phyloP scores from a whole-genome alignment of 2,329 filamentous ascomycete genomes.

The Pseudogymnoascus sp. region DNA sequence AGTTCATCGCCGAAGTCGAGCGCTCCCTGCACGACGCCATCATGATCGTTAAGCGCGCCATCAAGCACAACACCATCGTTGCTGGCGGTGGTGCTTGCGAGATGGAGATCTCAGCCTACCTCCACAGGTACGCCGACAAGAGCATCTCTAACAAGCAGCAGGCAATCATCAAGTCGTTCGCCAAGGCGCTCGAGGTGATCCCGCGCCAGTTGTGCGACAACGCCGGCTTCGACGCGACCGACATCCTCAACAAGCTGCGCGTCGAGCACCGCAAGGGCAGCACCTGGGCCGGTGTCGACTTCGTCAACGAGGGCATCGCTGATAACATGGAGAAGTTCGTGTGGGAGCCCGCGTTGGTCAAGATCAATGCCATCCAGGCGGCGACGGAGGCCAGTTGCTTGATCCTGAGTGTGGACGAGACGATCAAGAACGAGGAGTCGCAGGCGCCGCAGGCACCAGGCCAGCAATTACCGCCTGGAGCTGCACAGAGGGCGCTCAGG shows the following conservation, averaged over 20 bases:
- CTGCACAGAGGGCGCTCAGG: slow-evolving; percentile 79
- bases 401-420: slow-evolving; percentile 95
- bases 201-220: slow-evolving; percentile 97
- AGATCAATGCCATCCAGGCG: slow-evolving; percentile 94
- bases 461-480: slow-evolving; percentile 65
- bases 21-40: slow-evolving; percentile 96
- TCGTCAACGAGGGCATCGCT: slow-evolving; percentile 79
- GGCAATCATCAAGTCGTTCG: slow-evolving; percentile 93
- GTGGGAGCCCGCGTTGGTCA: slow-evolving; percentile 93
- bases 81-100: slow-evolving; percentile 90
- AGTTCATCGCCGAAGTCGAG: slow-evolving; percentile 98
- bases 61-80: slow-evolving; percentile 90
- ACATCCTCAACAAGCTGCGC: slow-evolving; percentile 91
- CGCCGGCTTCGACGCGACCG: slow-evolving; percentile 94
- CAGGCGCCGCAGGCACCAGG: slow-evolving; percentile 72
- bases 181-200: slow-evolving; percentile 93
- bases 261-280: slow-evolving; percentile 93
- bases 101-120: slow-evolving; percentile 93
- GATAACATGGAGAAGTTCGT: slow-evolving; percentile 96
- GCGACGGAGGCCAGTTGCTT: slow-evolving; percentile 92
- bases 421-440: slow-evolving; percentile 96
- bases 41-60: slow-evolving; percentile 98
- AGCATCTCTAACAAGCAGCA: slow-evolving; percentile 94
- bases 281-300: slow-evolving; percentile 94
- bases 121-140: slow-evolving; percentile 86